phyloP scores from a whole-genome alignment of 805 yeast genomes.

The Candida schatavii region DNA sequence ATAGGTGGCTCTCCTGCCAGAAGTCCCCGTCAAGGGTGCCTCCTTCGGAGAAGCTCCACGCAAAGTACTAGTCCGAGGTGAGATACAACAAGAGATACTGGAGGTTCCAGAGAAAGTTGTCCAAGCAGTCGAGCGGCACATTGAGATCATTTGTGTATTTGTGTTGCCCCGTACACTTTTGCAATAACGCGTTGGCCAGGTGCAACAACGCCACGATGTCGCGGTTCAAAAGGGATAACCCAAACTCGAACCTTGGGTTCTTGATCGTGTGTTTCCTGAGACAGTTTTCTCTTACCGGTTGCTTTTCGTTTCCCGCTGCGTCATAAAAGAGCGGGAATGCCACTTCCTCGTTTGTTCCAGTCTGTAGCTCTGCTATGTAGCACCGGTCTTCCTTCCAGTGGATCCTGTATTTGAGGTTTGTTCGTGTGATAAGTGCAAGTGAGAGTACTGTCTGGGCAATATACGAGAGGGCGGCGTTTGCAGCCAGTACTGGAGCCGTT shows the following conservation, averaged over 20 bases:
- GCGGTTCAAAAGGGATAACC: slow-evolving; percentile 28
- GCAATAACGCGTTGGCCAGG: slow-evolving; percentile 16
- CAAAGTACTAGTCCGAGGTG: slow-evolving; percentile 17
- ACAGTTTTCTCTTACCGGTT: background rate
- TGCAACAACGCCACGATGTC: slow-evolving; percentile 26
- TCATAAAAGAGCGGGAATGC: slow-evolving; percentile 30
- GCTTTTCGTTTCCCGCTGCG: slow-evolving; percentile 3
- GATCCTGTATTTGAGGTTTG: slow-evolving; percentile 28
- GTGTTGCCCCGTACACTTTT: background rate
- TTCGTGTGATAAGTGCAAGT: slow-evolving; percentile 24
- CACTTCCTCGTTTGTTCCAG: background rate
- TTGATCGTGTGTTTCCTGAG: slow-evolving; percentile 7
- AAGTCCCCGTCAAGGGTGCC: too few relatives aligned
- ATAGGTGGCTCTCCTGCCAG: too few relatives aligned
- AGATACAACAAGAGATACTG: slow-evolving; percentile 34
- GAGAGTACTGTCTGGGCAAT: slow-evolving; percentile 26
- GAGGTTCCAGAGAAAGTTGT: slow-evolving; percentile 40
- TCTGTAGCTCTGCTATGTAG: slow-evolving; percentile 1
- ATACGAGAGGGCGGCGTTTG: slow-evolving; percentile 32
- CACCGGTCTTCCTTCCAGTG: slow-evolving; percentile 6
- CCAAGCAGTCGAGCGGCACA: slow-evolving; percentile 37
- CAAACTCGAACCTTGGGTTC: slow-evolving; percentile 31
- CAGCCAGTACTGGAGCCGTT: slow-evolving; percentile 2
- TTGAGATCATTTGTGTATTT: slow-evolving; percentile 5
- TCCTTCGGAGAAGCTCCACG: too few relatives aligned